Evolutionary conservation across 2,329 filamentous ascomycete species (phyloP), one percentile per base, ranked within the genome.

Genomic region (Nothopassalora personata): DNA sequence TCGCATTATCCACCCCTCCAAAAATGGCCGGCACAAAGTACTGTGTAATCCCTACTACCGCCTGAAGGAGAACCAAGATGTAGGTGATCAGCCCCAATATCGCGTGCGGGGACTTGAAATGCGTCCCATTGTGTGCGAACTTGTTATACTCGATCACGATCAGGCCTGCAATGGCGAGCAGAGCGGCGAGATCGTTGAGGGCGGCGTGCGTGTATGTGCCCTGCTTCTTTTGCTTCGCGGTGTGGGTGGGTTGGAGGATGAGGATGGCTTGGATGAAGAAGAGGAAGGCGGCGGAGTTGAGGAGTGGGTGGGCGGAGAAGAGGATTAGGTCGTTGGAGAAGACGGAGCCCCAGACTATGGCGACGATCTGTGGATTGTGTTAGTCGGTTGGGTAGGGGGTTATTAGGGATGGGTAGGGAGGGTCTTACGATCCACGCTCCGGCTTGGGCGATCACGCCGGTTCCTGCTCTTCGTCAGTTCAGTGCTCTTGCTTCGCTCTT

Each of bases 61-160:
- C 87, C 76, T 97, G 94, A 1, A 88, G 67, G 10, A 86, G 72
- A 6, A 96, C 80, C 56, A 89, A 65, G 56, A 87, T 80, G 65
- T 90, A 88, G 3, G 90, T 90, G 46, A 84, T 77, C 54, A 93
- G 79, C n/a, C 93, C 94, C 8, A 97, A 80, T 68, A 90, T 89
- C 8, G 86, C 91, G 73, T 97, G 94, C 0, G 83, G 76, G 0
- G 89, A 93, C 65, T 87, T 84, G 73, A 97, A 92, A 75, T 96
- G 90, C 8, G 79, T 76, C 54, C 86, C 83, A 52, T 79, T 75
- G 72, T 84, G 85, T 51, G 80, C 76, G 64, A 87, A 77, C 74
- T 99, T 99, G 82, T 96, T 97, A 73, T 89, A 82, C 74, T 91
- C 87, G 74, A 94, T 92, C 61, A 89, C 77, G 63, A 83, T 75